phyloP scores from a whole-genome alignment of 331 rosid species.

The Arachis monticola region DNA sequence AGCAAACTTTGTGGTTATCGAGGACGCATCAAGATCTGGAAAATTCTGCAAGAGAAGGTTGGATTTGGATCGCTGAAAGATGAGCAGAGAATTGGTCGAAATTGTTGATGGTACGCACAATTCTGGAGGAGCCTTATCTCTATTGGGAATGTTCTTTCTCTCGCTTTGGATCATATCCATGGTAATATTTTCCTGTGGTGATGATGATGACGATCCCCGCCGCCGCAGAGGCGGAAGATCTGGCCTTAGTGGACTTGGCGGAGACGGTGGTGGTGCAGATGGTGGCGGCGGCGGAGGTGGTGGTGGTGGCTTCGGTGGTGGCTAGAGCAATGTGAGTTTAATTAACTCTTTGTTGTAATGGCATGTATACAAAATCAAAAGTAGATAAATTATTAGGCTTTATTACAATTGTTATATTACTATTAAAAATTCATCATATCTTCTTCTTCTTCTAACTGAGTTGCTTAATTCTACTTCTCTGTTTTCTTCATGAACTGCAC shows the following conservation, averaged over 20 bases:
- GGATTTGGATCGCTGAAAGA: background rate
- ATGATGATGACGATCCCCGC: background rate
- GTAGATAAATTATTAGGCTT: background rate
- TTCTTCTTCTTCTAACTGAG: too few relatives aligned
- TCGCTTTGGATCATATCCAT: constrained; percentile 45
- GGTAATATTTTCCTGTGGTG: constrained; percentile 45
- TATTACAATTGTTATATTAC: background rate
- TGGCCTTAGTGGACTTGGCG: constrained; percentile 37
- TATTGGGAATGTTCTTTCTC: constrained; percentile 36
- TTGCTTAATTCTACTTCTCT: too few relatives aligned
- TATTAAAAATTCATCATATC: too few relatives aligned
- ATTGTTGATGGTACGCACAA: background rate
- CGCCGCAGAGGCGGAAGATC: background rate
- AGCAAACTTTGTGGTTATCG: constrained; percentile 1
- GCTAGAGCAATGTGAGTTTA: background rate
- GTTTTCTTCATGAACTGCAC: too few relatives aligned
- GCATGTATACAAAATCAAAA: background rate
- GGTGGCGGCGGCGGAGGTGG: background rate
- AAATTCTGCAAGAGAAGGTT: constrained; percentile 2
- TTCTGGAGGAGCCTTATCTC: constrained; percentile 2
- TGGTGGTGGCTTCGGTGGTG: background rate
- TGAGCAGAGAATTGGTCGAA: constrained; percentile 33
- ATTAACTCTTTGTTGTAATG: background rate
- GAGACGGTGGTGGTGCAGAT: constrained; percentile 1
- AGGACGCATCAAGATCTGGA: background rate